Conservation (phyloP, 1,284 basidiomycete species). For the Fomitopsis pinicola region DNA sequence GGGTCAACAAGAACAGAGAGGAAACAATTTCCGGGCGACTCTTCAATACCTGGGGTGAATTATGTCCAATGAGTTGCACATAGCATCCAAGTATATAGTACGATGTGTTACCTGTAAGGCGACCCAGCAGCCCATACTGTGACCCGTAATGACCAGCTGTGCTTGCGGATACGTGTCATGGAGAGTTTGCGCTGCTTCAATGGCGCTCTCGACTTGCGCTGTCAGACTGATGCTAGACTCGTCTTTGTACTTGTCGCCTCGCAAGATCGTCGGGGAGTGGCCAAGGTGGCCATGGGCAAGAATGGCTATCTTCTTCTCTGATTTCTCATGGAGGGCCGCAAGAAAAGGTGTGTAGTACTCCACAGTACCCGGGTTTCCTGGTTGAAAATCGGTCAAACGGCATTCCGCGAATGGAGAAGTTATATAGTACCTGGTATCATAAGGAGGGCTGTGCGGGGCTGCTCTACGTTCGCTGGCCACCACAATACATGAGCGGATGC, state of each 20-base stretch:
- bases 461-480: slow-evolving; percentile 40
- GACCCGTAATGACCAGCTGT: slow-evolving; percentile 45
- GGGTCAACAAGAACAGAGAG: slow-evolving; percentile 51
- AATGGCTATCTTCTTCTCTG: slow-evolving; percentile 37
- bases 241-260: slow-evolving; percentile 10
- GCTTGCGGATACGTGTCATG: slow-evolving; percentile 29
- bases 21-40: slow-evolving; percentile 32
- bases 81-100: neutral
- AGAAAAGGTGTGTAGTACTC: slow-evolving; percentile 59
- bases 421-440: slow-evolving; percentile 50
- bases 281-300: slow-evolving; percentile 51
- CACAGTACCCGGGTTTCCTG: slow-evolving; percentile 59
- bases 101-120: slow-evolving; percentile 43
- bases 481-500: slow-evolving; percentile 43
- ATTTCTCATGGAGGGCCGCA: slow-evolving; percentile 36
- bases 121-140: slow-evolving; percentile 62
- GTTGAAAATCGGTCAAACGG: neutral
- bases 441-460: slow-evolving; percentile 34
- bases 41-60: slow-evolving; percentile 41
- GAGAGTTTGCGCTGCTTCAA: slow-evolving; percentile 47
- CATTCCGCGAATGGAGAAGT: neutral
- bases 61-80: neutral
- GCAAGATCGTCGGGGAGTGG: slow-evolving; percentile 37
- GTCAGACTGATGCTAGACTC: slow-evolving; percentile 29
- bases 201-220: slow-evolving; percentile 43